Conservation (phyloP, 805 yeast genomes). For the Kodamaea nitidulidarum region DNA sequence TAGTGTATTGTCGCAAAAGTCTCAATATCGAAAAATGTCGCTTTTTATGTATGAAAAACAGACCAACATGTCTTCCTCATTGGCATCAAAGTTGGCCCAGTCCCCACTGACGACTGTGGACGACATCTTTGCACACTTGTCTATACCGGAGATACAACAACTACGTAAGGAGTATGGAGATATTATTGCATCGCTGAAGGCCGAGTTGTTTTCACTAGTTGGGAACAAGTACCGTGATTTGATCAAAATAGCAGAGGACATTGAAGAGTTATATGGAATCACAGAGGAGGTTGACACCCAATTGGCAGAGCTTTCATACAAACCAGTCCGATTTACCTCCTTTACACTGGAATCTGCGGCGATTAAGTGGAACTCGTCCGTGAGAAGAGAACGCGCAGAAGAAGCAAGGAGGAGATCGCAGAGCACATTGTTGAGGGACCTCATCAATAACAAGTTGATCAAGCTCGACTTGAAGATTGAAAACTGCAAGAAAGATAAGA, state of each 20-base stretch:
- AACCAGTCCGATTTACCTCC: conserved; percentile 23
- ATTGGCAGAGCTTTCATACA: conserved; percentile 31
- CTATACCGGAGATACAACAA: conserved; percentile 31
- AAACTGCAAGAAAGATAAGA: conserved; percentile 1
- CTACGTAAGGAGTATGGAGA: conserved; percentile 26
- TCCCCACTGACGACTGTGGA: conserved; percentile 23
- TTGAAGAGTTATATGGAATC: conserved; percentile 26
- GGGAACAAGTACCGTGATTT: conserved; percentile 41
- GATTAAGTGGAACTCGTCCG: conserved; percentile 19
- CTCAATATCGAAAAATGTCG: not conserved
- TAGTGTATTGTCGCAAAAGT: not conserved
- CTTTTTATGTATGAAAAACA: not conserved
- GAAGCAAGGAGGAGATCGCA: conserved; percentile 19
- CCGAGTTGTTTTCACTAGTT: conserved; percentile 34
- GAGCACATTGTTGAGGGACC: conserved; percentile 23
- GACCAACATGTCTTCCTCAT: conserved; percentile 1
- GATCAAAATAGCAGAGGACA: conserved; percentile 42
- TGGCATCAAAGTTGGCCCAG: conserved; percentile 7
- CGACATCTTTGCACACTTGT: conserved; percentile 29
- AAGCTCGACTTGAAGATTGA: conserved; percentile 28
- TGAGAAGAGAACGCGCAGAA: conserved; percentile 16
- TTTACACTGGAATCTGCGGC: conserved; percentile 19
- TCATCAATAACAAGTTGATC: conserved; percentile 27
- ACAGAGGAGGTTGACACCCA: conserved; percentile 21
- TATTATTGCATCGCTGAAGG: conserved; percentile 25